Evolutionary conservation across 768 basidiomycete genomes (phyloP).

Genomic region (Termitomyces sp.): DNA sequence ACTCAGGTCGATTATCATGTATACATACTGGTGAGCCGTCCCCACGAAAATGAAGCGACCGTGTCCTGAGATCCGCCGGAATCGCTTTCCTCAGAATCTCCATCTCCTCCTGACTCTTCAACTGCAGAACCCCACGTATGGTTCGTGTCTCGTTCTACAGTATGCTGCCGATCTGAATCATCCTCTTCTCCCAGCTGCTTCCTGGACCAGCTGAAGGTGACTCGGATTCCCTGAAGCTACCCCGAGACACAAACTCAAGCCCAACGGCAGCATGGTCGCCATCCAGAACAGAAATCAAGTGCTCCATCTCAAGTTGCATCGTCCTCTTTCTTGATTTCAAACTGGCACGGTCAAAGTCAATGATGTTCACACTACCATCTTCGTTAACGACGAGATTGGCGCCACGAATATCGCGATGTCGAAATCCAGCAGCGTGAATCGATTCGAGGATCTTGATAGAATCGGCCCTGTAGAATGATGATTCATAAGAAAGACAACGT

Average conservation of each 20-base stretch:
- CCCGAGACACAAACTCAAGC: not conserved
- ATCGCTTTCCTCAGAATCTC: too few relatives aligned
- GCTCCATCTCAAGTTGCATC: not conserved
- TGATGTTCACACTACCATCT: slow-evolving; percentile 14
- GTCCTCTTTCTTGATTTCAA: not conserved
- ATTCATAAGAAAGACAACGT: not conserved
- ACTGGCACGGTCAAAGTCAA: slow-evolving; percentile 21
- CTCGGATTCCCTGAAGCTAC: not conserved
- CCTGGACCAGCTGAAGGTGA: not conserved
- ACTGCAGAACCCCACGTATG: too few relatives aligned
- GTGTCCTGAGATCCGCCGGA: too few relatives aligned
- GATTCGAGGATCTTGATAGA: slow-evolving; percentile 11
- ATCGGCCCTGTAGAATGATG: not conserved
- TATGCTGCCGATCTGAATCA: not conserved
- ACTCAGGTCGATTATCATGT: too few relatives aligned
- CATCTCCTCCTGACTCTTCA: too few relatives aligned
- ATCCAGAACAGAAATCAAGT: not conserved
- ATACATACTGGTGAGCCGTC: too few relatives aligned
- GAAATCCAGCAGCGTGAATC: slow-evolving; percentile 20
- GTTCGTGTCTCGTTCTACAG: too few relatives aligned
- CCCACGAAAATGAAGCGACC: too few relatives aligned
- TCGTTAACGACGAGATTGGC: slow-evolving; percentile 18
- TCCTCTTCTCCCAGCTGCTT: not conserved
- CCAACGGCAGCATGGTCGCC: not conserved
- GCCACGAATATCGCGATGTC: slow-evolving; percentile 20